Base-by-base conservation (phyloP, 2,329 filamentous ascomycete species). In the Aureobasidium uvarum region DNA sequence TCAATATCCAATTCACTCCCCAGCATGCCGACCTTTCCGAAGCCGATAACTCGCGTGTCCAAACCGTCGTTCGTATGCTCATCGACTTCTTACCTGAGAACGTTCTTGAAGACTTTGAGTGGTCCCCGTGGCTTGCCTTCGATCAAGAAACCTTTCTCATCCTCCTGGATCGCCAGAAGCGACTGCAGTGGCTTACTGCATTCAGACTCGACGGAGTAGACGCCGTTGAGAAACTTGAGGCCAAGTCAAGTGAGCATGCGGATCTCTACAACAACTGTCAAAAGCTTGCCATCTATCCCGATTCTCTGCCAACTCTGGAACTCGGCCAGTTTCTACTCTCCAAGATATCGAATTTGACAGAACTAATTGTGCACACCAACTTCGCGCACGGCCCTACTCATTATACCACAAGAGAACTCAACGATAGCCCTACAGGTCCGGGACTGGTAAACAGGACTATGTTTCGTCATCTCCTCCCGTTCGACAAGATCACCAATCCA, bases 71-170 rank as follows among this genome's bases (percentile, higher is more conserved):
- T 18, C 77, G 80, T 51, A 80, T 82, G 77, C 76, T 83, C 20
- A 66, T 83, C 20, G 80, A 82, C 67, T 76, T 81, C 67, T 70
- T 83, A 41, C 81, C 81, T 1, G 78, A 81, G 60, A 77, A 82
- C 67, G 78, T 78, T 41, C 73, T 83, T 28, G 80, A 82, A 67
- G 78, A 79, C 67, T 81, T 82, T 72, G 80, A 77, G 67, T 83
- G 81, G 81, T 79, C 80, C 71, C 80, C 80, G 18, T 82, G 80
- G 80, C 75, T 76, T 54, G 74, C 77, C 0, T 82, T 82, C 67
- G 78, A 77, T 5, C 75, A 76, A 20, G 81, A 82, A 46, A 83
- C 81, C 64, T 71, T 82, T 67, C 66, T 81, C 20, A 68, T 82
- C 46, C 74, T 83, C 11, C 81, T 81, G 70, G 77, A 76, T 68